These are phyloP conservation scores for Saccharomycopsis javanensis DNA, from an alignment of 805 yeast species.

Conservation along the genomic window DNA sequence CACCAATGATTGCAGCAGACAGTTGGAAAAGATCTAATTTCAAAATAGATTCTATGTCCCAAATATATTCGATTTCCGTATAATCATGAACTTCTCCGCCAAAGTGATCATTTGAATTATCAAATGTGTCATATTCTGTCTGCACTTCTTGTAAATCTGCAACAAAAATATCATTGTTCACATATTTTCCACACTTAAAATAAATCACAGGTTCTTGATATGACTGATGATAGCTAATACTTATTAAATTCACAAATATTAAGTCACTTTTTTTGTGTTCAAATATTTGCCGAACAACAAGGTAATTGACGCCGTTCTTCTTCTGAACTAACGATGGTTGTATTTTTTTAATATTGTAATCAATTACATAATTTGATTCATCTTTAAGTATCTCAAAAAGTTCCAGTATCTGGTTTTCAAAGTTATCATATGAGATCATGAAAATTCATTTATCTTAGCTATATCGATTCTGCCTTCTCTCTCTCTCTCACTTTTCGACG, in stretches of 20 bases:
- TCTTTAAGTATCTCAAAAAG: not conserved
- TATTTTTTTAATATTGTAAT: not conserved
- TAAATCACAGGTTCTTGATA: not conserved
- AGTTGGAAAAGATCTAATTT: not conserved
- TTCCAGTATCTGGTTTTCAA: not conserved
- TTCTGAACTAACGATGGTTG: not conserved
- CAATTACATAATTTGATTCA: not conserved
- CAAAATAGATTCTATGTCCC: not conserved
- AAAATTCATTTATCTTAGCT: too few species aligned
- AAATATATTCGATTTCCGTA: not conserved
- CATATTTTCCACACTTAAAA: not conserved
- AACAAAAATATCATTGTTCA: not conserved
- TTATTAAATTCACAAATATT: not conserved
- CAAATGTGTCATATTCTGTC: not conserved
- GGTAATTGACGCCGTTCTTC: not conserved
- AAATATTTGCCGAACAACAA: not conserved
- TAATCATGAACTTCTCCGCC: not conserved
- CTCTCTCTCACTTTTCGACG: too few species aligned
- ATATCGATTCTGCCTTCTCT: too few species aligned
- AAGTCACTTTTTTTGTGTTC: not conserved
- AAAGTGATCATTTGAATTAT: not conserved
- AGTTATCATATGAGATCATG: not conserved
- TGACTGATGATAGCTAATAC: not conserved
- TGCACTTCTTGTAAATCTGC: not conserved
- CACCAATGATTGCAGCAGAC: not conserved